Evolutionary conservation across 1,139 yeast genomes (phyloP), one percentile per base, ranked within the genome.

Genomic region (Taphrina deformans): DNA sequence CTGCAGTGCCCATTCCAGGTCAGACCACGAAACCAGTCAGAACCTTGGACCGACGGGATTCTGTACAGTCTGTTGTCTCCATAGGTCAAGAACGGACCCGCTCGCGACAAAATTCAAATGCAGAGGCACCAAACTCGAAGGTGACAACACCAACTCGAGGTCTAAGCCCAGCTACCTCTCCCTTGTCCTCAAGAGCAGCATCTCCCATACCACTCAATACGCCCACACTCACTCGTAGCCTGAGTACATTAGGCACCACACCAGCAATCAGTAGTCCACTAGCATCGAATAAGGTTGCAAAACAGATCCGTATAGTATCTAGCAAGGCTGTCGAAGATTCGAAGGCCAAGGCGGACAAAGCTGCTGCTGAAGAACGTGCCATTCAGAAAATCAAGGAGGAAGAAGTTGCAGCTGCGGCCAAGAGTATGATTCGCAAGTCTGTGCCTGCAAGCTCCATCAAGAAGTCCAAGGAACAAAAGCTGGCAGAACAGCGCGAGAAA

Each of bases 391-490:
- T 53, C 48, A 53, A 38, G 33, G 58, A 35, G 6, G 58, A 40
- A 7, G 58, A 53, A 24, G 48, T 21, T 7, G 35, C 48, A 21
- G 58, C 48, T 5, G 58, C 58, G 10, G 31, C 48, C 2, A 40
- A 35, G 26, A 53, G 33, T 24, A 21, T 24, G 31, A 38, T 35
- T 26, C 63, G 63, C 18, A 59, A 59, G 38, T 48, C 56, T 33
- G 63, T 59, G 21, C 63, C 63, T 10, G 55, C 56, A 12, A 14
- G 27, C 21, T 59, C 63, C 9, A 55, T 59, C 9, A 48, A 50
- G 27, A 59, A 59, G 51, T 41, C 63, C 12, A 59, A 59, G 26
- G 63, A 59, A 33, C 63, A 59, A 31, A 40, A 50, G 16, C 31
- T 31, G 14, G 55, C 63, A 16, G 63, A 59, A 27, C 63, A 52